Conservation (phyloP, 331 rosid genomes). For the Ulmus americana region DNA sequence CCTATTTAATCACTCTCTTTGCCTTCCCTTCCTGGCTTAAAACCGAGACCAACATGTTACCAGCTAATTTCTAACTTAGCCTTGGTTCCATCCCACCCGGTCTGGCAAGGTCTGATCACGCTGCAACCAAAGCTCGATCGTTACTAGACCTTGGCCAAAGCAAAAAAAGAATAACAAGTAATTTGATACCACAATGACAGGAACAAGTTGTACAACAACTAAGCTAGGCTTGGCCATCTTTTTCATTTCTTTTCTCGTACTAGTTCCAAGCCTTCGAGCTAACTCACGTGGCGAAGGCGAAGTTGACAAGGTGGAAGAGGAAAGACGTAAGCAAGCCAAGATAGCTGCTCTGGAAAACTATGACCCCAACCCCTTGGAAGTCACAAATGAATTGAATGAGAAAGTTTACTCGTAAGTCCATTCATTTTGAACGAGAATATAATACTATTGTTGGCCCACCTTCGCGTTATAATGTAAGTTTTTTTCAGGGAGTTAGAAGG, state of each 20-base stretch:
- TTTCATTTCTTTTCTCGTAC: conserved; percentile 32
- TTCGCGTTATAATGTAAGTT: background rate
- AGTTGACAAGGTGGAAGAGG: conserved; percentile 29
- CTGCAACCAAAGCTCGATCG: background rate
- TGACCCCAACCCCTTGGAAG: conserved; percentile 36
- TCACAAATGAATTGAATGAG: conserved; percentile 30
- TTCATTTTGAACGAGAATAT: background rate
- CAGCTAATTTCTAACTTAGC: background rate
- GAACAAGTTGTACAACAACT: background rate
- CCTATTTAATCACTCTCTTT: conserved; percentile 16
- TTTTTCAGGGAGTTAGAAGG: conserved; percentile 6
- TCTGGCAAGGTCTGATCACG: conserved; percentile 5
- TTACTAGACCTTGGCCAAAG: background rate
- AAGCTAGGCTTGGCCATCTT: conserved; percentile 27
- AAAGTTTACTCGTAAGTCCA: conserved; percentile 30
- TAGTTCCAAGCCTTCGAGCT: conserved; percentile 45
- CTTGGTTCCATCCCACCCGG: background rate
- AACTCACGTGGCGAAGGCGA: conserved; percentile 14
- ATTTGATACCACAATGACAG: no score
- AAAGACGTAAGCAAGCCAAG: conserved; percentile 27
- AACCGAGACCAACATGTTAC: background rate
- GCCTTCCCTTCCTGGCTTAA: background rate
- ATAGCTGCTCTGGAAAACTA: conserved; percentile 35
- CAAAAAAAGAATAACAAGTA: background rate
- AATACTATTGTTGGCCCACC: no score